Evolutionary conservation across 306 rosid species (phyloP), one percentile per base, ranked within the genome.

Genomic region (Prunus mira): DNA sequence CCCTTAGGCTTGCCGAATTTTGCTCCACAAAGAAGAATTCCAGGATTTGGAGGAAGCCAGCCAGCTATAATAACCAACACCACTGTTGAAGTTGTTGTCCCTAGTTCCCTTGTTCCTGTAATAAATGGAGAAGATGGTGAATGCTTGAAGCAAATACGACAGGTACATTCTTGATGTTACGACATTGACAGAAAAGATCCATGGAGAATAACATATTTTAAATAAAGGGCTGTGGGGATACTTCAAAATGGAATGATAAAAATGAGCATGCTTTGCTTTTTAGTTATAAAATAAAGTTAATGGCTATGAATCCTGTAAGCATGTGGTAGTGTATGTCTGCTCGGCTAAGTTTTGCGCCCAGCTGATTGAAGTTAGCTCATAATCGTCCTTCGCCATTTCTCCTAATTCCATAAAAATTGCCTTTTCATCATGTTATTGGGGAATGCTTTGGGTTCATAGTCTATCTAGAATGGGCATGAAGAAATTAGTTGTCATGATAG

Each of bases 81-180:
- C 74, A 92, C 96, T 64, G 88, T 96, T 83, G 96, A 96, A 88
- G 99, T 93, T 55, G 90, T 88, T 46, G 98, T 96, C 79, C 99
- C 99, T 79, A 88, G 87, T 64, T 75, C 84, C 38, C 25, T 91
- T 78, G 97, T 96, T 80, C 93, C 98, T 19, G 82, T 66, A 66
- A 89, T 96, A 75, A 87, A 83, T 75, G 99, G 98, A 43, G 99
- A 92, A 82, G 92, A 96, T 84, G 99, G 97, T 78, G 98, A 91
- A 88, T 96, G 99, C 86, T 82, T 96, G 86, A 96, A 82, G 80
- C 99, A 92, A 85, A 92, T 96, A 79, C 92, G 92, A 45, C 89
- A 92, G 97, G 99, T 92, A 84, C 72, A 63, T 30, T 73, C 52
- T 49, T 75, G n/a, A 46, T 38, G n/a, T 45, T 3, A 50, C 24